These are phyloP conservation scores for Leccinum subgranulosum DNA, from an alignment of 768 basidiomycete species.

Conservation along the genomic window DNA sequence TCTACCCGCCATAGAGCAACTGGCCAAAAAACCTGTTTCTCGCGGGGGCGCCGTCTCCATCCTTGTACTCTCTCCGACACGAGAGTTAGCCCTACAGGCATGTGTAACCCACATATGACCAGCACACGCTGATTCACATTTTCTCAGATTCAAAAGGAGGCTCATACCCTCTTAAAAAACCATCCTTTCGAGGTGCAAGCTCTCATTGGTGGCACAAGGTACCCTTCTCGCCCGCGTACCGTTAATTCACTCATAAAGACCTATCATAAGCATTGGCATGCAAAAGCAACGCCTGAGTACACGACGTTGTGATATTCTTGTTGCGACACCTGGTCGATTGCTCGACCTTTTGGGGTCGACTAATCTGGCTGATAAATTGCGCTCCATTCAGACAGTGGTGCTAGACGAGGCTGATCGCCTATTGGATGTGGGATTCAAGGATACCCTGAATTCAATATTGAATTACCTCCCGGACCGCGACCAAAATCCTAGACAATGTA, in stretches of 20 bases:
- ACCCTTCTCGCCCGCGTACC: constrained; percentile 4
- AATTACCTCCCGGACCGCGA: constrained; percentile 38
- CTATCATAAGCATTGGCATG: constrained; percentile 16
- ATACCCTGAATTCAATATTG: constrained; percentile 64
- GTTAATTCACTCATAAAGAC: constrained; percentile 1
- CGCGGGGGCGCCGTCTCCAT: constrained; percentile 43
- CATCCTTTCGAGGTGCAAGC: constrained; percentile 43
- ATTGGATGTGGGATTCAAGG: constrained; percentile 70
- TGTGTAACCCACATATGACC: constrained; percentile 20
- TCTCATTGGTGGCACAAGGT: constrained; percentile 58
- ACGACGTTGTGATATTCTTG: constrained; percentile 49
- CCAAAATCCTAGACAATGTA: constrained; percentile 56
- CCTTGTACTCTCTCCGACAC: constrained; percentile 68
- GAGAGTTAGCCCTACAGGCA: constrained; percentile 73
- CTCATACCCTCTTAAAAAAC: constrained; percentile 41
- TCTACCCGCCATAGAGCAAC: constrained; percentile 68
- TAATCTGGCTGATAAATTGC: constrained; percentile 35
- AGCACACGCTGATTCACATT: constrained; percentile 13
- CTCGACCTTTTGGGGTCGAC: constrained; percentile 61
- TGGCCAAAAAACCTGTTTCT: constrained; percentile 43
- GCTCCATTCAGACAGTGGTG: constrained; percentile 44
- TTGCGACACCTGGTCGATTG: constrained; percentile 76
- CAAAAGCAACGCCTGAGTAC: constrained; percentile 28
- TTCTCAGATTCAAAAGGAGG: constrained; percentile 60
- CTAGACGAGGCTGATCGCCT: constrained; percentile 76